Evolutionary conservation across 441 rosid species (phyloP).

Genomic region (Omphalea diandra): DNA sequence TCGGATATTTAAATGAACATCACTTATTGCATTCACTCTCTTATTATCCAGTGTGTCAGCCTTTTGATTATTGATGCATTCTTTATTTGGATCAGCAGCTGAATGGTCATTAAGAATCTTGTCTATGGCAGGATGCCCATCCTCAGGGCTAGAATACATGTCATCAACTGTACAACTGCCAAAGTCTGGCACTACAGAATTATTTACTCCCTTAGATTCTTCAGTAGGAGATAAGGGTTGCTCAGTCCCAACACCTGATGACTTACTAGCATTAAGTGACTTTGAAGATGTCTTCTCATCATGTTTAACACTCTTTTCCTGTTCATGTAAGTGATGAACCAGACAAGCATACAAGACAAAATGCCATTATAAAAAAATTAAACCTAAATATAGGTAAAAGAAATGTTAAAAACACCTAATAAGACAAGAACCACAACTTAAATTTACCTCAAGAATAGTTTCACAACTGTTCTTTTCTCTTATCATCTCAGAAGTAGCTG

Average conservation of each 20-base stretch:
- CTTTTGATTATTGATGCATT: constrained; percentile 25
- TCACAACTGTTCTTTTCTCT: constrained; percentile 30
- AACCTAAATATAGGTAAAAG: too few species aligned
- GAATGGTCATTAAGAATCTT: constrained; percentile 23
- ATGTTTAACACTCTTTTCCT: constrained; percentile 27
- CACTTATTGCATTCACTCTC: constrained; percentile 34
- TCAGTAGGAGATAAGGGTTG: constrained; percentile 27
- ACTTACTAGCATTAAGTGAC: constrained; percentile 26
- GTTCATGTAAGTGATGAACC: constrained; percentile 16
- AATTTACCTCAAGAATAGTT: constrained; percentile 40
- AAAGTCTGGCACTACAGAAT: constrained; percentile 25
- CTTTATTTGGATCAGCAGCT: constrained; percentile 25
- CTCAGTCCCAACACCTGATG: constrained; percentile 26
- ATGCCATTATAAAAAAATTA: neutral
- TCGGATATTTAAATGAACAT: constrained; percentile 68
- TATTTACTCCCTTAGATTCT: constrained; percentile 27
- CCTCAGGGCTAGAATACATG: constrained; percentile 28
- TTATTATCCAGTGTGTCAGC: constrained; percentile 20
- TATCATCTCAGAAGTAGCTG: constrained; percentile 32
- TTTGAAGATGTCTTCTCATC: constrained; percentile 30
- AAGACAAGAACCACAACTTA: constrained; percentile 8
- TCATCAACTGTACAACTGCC: constrained; percentile 31
- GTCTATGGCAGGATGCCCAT: constrained; percentile 18
- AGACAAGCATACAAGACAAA: neutral
- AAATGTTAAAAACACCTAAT: constrained; percentile 10